Evolutionary conservation across 352 stramenopile species (phyloP).

Genomic region (Globisporangium takayamanum): DNA sequence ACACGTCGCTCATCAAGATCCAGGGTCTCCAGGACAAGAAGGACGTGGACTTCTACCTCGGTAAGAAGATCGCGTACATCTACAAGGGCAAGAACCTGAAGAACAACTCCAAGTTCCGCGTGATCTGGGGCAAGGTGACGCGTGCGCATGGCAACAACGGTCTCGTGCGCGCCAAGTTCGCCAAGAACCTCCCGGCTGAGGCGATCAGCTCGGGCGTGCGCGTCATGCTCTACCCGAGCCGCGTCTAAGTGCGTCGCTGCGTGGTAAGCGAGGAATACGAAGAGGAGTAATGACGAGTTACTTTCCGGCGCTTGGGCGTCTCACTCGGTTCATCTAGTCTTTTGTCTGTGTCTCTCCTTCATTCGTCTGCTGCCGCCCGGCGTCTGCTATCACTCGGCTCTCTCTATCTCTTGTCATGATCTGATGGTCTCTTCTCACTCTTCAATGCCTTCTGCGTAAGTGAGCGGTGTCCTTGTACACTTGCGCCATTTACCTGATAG

Average conservation of each 20-base stretch:
- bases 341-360: too few species aligned
- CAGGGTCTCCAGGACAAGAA: slow-evolving; percentile 97
- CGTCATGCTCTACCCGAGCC: slow-evolving; percentile 99
- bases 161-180: slow-evolving; percentile 98
- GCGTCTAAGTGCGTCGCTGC: slow-evolving; percentile 83
- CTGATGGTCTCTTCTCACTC: too few species aligned
- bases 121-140: slow-evolving; percentile 99
- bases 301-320: slow-evolving; percentile 1
- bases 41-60: slow-evolving; percentile 98
- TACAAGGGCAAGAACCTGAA: slow-evolving; percentile 96
- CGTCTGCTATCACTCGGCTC: too few species aligned
- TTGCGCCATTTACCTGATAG: too few species aligned
- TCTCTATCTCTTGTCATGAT: too few species aligned
- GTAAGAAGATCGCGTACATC: slow-evolving; percentile 99
- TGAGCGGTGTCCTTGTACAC: too few species aligned
- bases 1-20: slow-evolving; percentile 99
- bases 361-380: too few species aligned
- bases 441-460: too few species aligned
- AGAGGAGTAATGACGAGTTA: slow-evolving; percentile 35
- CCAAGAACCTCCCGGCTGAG: slow-evolving; percentile 94
- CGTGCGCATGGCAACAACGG: slow-evolving; percentile 97
- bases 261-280: slow-evolving; percentile 35
- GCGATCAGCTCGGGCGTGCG: slow-evolving; percentile 96
- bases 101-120: slow-evolving; percentile 97
- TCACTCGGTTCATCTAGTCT: too few species aligned